A percentile compares a stretch with the other conserved stretches of the same genome.
These are phyloP conservation scores for Papilionanthe hybrid DNA, from an alignment of 116 monocot genomes.

Conservation along the genomic window DNA sequence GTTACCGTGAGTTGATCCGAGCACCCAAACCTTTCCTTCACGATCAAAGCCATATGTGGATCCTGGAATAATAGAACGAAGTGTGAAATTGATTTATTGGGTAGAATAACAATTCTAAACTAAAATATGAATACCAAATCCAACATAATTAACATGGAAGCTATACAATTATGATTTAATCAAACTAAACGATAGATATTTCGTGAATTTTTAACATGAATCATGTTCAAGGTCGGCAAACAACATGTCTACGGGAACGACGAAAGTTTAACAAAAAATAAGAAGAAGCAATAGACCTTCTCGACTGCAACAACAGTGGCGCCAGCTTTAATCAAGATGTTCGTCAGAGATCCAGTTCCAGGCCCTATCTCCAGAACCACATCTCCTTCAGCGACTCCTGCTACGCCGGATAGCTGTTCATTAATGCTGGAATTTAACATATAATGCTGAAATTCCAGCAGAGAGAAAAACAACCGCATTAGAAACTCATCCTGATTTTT, in stretches of 20 bases:
- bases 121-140: too few species aligned
- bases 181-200: too few species aligned
- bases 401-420: conserved; percentile 48
- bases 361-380: conserved; percentile 93
- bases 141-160: too few species aligned
- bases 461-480: background rate
- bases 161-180: too few species aligned
- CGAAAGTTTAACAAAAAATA: too few species aligned
- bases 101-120: conserved; percentile 18
- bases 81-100: background rate
- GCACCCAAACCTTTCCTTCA: conserved; percentile 60
- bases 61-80: conserved; percentile 38
- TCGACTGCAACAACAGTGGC: conserved; percentile 75
- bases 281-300: too few species aligned
- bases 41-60: conserved; percentile 62
- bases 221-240: too few species aligned
- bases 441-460: conserved; percentile 58
- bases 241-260: too few species aligned
- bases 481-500: background rate
- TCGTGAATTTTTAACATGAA: too few species aligned
- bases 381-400: conserved; percentile 62
- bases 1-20: conserved; percentile 59
- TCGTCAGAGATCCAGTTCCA: conserved; percentile 87
- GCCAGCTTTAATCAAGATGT: conserved; percentile 57
- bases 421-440: conserved; percentile 84